A percentile compares a stretch with the other conserved stretches of the same genome.
Conservation (phyloP, 441 rosid genomes). For the Erodium texanum region DNA sequence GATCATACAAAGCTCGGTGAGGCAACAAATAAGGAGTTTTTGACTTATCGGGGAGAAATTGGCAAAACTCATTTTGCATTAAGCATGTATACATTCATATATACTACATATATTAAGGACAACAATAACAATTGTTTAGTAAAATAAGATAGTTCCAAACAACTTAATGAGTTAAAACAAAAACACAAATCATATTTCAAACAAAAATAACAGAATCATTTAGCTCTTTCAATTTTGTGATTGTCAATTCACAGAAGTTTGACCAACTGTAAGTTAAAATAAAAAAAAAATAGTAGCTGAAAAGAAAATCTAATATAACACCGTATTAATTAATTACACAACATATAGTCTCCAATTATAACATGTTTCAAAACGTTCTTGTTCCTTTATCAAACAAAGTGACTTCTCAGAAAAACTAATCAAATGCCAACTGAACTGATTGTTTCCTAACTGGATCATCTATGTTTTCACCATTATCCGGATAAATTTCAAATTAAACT, state of each 20-base stretch:
- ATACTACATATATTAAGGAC: no score
- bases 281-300: background rate
- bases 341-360: background rate
- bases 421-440: background rate
- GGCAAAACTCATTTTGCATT: no score
- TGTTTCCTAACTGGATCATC: background rate
- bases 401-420: background rate
- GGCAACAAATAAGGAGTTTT: no score
- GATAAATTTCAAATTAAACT: background rate
- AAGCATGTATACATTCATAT: no score
- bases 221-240: background rate
- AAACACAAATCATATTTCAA: no score
- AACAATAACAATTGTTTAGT: no score
- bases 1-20: no score
- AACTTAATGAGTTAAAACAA: no score
- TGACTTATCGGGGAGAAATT: no score
- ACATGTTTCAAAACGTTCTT: background rate
- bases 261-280: background rate
- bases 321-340: background rate
- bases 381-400: background rate
- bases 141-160: no score
- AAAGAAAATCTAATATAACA: background rate
- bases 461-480: background rate
- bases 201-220: background rate
- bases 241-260: slow-evolving; percentile 1